Base-by-base conservation (phyloP, 768 basidiomycete species). In the Lanmaoa pseudosensibilis region DNA sequence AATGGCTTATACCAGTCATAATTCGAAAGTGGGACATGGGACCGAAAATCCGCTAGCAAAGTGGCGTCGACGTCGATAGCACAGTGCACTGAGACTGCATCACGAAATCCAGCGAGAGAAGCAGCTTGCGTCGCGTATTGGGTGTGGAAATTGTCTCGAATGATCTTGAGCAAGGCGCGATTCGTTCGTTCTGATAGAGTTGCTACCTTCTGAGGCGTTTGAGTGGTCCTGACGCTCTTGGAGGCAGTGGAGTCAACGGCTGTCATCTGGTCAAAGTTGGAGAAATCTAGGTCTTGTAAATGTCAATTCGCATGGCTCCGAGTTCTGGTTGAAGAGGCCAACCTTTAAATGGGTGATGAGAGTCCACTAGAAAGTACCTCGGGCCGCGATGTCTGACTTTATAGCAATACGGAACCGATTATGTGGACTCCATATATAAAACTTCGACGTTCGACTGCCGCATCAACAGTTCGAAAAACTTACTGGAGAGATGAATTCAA, bases 101-200 rank as follows among this genome's bases (percentile, higher is more conserved):
- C 52, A 13, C 58, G 56, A 45, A 66, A 66, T 8, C 12, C 37
- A 2, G 38, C 19, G 16, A 66, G 54, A 11, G 52, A 41, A 5
- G 27, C 4, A 5, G 55, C 37, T 30, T 59, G 50, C 3, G 46
- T 33, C 2, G 46, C 55, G n/a, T 59, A 60, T 18, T 60, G 55
- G 1, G 61, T 47, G 13, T 19, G 19, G 30, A 55, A 34, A 30
- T 64, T 64, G 33, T 59, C 55, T 16, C 52, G 57, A 13, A 56
- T 33, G 30, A 56, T 54, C n/a, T 12, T 36, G 23, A 60, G 30
- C 4, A 64, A 52, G 1, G 38, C n/a, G 4, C 5, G 34, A 4
- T 58, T 49, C 7, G 16, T 50, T 25, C 25, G 38, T n/a, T 62
- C 60, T 23, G 15, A 9, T 7, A 52, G 40, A 13, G 21, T 3